These are phyloP conservation scores for Penicillium sp. DNA, from an alignment of 2,329 filamentous ascomycete genomes.

Conservation along the genomic window DNA sequence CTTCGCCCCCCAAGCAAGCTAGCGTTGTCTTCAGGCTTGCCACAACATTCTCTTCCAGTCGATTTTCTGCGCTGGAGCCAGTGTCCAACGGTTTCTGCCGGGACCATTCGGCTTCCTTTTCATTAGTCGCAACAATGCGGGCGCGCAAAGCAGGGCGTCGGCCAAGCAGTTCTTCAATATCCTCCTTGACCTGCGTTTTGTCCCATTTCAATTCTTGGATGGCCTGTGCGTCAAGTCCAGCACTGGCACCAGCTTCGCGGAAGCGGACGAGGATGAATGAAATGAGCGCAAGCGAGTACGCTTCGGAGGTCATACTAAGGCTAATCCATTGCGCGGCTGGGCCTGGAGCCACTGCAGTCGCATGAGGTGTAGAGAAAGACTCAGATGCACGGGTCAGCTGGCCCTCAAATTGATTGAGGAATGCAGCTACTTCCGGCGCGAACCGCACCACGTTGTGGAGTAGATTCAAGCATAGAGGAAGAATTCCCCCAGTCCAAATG, in stretches of 20 bases:
- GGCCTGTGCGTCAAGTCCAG: slow-evolving; percentile 52
- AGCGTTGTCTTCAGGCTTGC: slow-evolving; percentile 57
- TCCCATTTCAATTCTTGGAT: slow-evolving; percentile 74
- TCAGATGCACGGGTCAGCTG: slow-evolving; percentile 68
- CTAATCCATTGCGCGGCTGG: slow-evolving; percentile 59
- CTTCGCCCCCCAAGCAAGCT: slow-evolving; percentile 37
- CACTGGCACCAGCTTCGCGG: slow-evolving; percentile 57
- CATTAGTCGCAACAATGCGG: slow-evolving; percentile 65
- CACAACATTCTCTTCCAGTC: slow-evolving; percentile 70
- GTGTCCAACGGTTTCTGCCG: slow-evolving; percentile 38
- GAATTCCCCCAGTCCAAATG: slow-evolving; percentile 82
- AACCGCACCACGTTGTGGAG: slow-evolving; percentile 73
- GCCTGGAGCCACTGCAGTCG: slow-evolving; percentile 38
- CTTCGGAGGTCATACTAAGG: slow-evolving; percentile 66
- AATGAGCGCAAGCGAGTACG: slow-evolving; percentile 71
- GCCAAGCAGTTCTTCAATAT: slow-evolving; percentile 74
- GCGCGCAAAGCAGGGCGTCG: slow-evolving; percentile 64
- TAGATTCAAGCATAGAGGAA: slow-evolving; percentile 84
- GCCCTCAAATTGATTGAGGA: slow-evolving; percentile 81
- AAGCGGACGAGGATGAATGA: slow-evolving; percentile 65
- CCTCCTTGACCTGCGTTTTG: slow-evolving; percentile 63
- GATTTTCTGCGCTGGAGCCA: slow-evolving; percentile 51
- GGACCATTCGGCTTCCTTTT: slow-evolving; percentile 62
- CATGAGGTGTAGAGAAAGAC: slow-evolving; percentile 54
- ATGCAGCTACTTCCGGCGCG: slow-evolving; percentile 75